These are phyloP conservation scores for Magnolia kwangsiensis DNA, from an alignment of 164 flowering plant genomes.

Conservation along the genomic window DNA sequence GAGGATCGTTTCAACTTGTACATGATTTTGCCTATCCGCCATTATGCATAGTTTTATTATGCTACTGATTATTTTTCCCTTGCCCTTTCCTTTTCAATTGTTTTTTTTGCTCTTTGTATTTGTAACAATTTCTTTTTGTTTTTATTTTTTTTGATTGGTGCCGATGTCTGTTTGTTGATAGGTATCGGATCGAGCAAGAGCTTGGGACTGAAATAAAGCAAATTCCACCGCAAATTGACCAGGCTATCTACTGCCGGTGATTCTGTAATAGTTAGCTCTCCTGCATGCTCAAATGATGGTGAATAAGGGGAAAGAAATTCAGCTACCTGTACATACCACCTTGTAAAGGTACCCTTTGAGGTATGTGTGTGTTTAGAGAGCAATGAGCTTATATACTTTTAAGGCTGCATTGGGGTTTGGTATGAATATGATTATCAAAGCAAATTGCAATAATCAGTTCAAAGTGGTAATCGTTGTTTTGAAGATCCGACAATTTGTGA, in stretches of 20 bases:
- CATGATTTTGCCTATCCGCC: slow-evolving; percentile 9
- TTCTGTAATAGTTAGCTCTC: slow-evolving; percentile 1
- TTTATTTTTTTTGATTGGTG: too few relatives aligned
- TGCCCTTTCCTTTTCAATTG: too few relatives aligned
- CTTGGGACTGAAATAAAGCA: slow-evolving; percentile 99
- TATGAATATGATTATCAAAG: too few relatives aligned
- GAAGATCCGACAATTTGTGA: too few relatives aligned
- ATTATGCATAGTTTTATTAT: background rate
- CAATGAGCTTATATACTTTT: too few relatives aligned
- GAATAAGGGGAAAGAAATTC: slow-evolving; percentile 24
- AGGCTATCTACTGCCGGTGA: slow-evolving; percentile 82
- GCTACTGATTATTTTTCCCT: background rate
- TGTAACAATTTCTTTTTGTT: background rate
- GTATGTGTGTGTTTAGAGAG: background rate
- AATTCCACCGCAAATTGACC: slow-evolving; percentile 97
- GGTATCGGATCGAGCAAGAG: slow-evolving; percentile 99
- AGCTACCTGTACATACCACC: slow-evolving; percentile 23
- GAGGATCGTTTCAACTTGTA: slow-evolving; percentile 99
- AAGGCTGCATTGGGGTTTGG: background rate
- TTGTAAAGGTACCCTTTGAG: slow-evolving; percentile 9
- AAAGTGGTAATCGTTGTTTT: background rate
- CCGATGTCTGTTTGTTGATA: slow-evolving; percentile 20
- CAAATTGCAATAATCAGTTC: background rate
- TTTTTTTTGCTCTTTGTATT: background rate
- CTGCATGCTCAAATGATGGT: slow-evolving; percentile 26